Percentiles rank a stretch among this genome's conserved stretches.
Conservation (phyloP, 2,329 filamentous ascomycete genomes). For the Ophiocordyceps camponoti-floridani region DNA sequence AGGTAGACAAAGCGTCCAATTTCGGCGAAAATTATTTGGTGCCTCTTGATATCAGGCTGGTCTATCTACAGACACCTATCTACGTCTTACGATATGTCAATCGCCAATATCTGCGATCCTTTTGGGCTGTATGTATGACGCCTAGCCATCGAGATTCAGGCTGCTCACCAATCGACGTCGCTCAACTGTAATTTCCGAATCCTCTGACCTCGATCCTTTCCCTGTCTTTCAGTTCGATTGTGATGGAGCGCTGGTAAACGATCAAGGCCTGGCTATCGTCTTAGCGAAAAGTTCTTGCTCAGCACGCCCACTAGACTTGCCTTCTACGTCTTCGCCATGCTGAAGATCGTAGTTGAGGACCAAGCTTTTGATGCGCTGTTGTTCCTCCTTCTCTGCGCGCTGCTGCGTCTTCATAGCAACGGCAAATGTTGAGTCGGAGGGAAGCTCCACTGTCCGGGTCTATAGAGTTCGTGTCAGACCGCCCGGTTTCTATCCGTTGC, state of each 20-base stretch:
- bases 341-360: constrained; percentile 92
- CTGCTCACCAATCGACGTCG: constrained; percentile 87
- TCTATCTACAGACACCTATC: too few species aligned
- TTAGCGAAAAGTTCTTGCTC: neutral
- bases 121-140: too few species aligned
- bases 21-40: too few species aligned
- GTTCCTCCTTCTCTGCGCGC: constrained; percentile 85
- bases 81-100: too few species aligned
- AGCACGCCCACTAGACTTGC: constrained; percentile 23
- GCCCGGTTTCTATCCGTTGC: neutral
- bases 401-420: constrained; percentile 93
- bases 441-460: constrained; percentile 82
- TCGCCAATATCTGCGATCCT: too few species aligned
- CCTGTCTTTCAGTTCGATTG: constrained; percentile 36
- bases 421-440: constrained; percentile 83
- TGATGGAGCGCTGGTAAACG: constrained; percentile 28
- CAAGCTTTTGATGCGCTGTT: constrained; percentile 94
- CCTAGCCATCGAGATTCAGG: too few species aligned
- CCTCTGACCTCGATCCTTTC: constrained; percentile 57
- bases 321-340: constrained; percentile 63
- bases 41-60: too few species aligned
- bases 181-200: constrained; percentile 83
- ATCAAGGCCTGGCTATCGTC: constrained; percentile 24
- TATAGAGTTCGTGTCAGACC: constrained; percentile 14
- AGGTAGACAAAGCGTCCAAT: too few species aligned